Evolutionary conservation across 1,139 yeast genomes (phyloP).

Genomic region (Sugiyamaella paludigena): DNA sequence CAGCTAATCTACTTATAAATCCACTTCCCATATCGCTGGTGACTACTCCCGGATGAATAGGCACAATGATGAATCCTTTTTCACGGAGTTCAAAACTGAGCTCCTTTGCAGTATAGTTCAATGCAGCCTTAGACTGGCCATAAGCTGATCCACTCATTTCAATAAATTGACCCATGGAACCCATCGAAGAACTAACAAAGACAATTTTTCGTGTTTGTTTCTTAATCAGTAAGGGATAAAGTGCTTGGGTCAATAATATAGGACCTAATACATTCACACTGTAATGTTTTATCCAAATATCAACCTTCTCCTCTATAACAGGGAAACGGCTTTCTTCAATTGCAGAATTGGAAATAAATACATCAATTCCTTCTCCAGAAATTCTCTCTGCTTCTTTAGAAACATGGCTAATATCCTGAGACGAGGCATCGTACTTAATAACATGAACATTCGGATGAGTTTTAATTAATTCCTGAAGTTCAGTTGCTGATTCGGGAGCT

Average conservation of each 20-base stretch:
- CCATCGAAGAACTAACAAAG: conserved; percentile 29
- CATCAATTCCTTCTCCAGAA: conserved; percentile 10
- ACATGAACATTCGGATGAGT: conserved; percentile 7
- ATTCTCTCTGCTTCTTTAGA: conserved; percentile 8
- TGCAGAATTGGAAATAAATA: conserved; percentile 12
- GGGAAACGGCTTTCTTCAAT: conserved; percentile 31
- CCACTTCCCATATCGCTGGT: conserved; percentile 25
- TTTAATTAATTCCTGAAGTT: too few species aligned
- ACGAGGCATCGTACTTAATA: conserved; percentile 10
- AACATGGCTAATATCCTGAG: too few species aligned
- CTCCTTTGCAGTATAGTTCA: too few species aligned
- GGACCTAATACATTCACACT: conserved; percentile 34
- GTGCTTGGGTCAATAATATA: conserved; percentile 32
- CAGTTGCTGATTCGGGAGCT: too few species aligned
- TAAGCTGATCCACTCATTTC: too few species aligned
- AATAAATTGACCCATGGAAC: conserved; percentile 12
- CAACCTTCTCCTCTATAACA: too few species aligned
- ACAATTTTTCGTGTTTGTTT: conserved; percentile 17
- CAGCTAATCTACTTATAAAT: too few species aligned
- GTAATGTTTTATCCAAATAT: too few species aligned
- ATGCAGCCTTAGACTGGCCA: too few species aligned
- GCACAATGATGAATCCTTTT: conserved; percentile 34
- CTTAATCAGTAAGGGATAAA: conserved; percentile 27
- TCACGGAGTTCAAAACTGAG: background rate
- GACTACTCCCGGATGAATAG: conserved; percentile 38